Base-by-base conservation (phyloP, 805 yeast genomes). In the Kodamaea jinghongensis region DNA sequence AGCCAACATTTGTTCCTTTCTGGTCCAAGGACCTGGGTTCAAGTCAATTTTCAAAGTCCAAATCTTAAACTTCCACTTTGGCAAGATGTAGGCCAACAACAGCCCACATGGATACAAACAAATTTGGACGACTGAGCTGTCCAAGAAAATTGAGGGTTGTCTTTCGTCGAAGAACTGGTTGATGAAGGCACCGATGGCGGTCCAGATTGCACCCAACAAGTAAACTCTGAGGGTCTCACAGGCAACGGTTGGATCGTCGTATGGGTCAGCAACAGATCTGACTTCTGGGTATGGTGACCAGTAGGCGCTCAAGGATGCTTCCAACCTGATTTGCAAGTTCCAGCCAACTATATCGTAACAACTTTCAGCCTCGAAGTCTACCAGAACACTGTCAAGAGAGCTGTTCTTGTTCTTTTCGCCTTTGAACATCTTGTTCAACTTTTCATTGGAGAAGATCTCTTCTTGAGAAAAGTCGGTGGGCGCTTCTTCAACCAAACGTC, bases 11-110 rank as follows among this genome's bases (percentile, higher is more conserved):
- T 81, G 87, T 50, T 81, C 86, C 52, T 81, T 81, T 48, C 56
- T 65, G 20, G 69, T 63, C 82, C 84, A 82, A 10, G 83, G 82
- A 11, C 86, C 83, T 2, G 82, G 83, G 54, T 78, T 78, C 39
- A 80, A 55, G 7, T 47, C 50, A 70, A 64, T 44, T 58, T 50
- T 45, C 67, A 61, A 20, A 50, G 60, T 36, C 79, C 51, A 52
- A 26, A 55, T 44, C 20, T 39, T 46, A 36, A 52, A 41, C 29
- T 44, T 49, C 54, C 52, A 51, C 39, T 70, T 67, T 7, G 78
- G 76, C 17, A 70, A 43, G n/a, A 64, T 60, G 23, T 32, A 39
- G 7, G 49, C 49, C 41, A 47, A 61, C 1, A 70, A 45, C 32
- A 47, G 47, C 49, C 80, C 79, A 51, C 68, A 62, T 30, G 76